Conservation (phyloP, 2,329 filamentous ascomycete species). For the Penicillium sp. region DNA sequence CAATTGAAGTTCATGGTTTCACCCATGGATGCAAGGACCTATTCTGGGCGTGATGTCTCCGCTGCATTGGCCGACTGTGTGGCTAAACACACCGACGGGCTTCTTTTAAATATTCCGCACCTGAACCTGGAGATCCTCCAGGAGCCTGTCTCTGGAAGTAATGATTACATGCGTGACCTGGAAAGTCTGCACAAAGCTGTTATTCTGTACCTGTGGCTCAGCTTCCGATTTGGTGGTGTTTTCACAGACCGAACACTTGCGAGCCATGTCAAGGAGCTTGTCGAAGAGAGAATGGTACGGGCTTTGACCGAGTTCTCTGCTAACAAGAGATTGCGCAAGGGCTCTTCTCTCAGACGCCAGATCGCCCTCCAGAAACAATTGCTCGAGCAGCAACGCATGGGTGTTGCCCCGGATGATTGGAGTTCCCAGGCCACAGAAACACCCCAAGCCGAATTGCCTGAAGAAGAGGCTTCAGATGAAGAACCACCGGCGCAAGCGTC, state of each 20-base stretch:
- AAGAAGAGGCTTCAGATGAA: conserved; percentile 14
- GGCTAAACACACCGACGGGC: conserved; percentile 65
- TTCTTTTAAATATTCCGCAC: conserved; percentile 69
- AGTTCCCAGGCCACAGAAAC: conserved; percentile 11
- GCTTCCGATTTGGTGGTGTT: conserved; percentile 80
- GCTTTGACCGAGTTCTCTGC: conserved; percentile 60
- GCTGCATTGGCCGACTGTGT: conserved; percentile 69
- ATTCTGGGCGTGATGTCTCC: conserved; percentile 48
- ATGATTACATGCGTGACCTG: conserved; percentile 65
- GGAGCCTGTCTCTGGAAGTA: conserved; percentile 42
- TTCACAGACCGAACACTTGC: conserved; percentile 76
- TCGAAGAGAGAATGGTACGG: conserved; percentile 73
- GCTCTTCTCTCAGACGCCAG: conserved; percentile 40
- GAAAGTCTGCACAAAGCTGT: conserved; percentile 80
- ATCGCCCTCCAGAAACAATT: conserved; percentile 41
- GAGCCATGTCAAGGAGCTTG: conserved; percentile 73
- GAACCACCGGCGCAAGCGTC: not conserved
- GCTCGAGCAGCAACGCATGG: conserved; percentile 27
- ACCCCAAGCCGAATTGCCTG: conserved; percentile 16
- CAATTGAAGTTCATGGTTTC: conserved; percentile 73
- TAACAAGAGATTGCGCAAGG: conserved; percentile 43
- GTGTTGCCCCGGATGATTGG: conserved; percentile 22
- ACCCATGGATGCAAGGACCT: conserved; percentile 62
- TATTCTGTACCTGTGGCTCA: conserved; percentile 89
- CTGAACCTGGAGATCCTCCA: conserved; percentile 77